Evolutionary conservation across 2,329 filamentous ascomycete genomes (phyloP).

Genomic region (Zalaria obscura): DNA sequence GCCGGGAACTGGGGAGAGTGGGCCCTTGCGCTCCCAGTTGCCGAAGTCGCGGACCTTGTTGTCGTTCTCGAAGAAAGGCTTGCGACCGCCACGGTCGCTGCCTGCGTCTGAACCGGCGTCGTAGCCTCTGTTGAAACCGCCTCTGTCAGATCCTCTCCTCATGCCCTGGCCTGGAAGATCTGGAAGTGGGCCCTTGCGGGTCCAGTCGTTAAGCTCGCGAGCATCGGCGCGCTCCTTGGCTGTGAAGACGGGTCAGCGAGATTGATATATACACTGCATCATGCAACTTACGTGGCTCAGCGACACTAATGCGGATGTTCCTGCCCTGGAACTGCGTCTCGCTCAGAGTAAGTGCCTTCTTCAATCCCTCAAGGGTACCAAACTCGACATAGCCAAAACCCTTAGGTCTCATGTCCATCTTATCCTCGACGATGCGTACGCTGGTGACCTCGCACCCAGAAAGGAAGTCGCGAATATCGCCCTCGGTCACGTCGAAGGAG

Average conservation of each 20-base stretch:
- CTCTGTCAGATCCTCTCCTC: conserved; percentile 38
- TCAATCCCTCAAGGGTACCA: conserved; percentile 70
- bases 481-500: conserved; percentile 80
- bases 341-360: conserved; percentile 75
- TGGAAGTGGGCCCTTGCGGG: conserved; percentile 77
- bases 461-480: conserved; percentile 77
- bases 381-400: conserved; percentile 98
- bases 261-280: not conserved
- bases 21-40: conserved; percentile 93
- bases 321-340: conserved; percentile 75
- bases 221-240: conserved; percentile 75
- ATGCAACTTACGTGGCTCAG: conserved; percentile 75
- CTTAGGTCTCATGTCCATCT: conserved; percentile 84
- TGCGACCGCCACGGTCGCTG: conserved; percentile 51
- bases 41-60: conserved; percentile 67
- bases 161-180: conserved; percentile 48
- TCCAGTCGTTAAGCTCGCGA: conserved; percentile 81
- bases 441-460: conserved; percentile 70
- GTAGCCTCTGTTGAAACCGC: conserved; percentile 25
- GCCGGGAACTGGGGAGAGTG: conserved; percentile 55
- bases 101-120: conserved; percentile 33
- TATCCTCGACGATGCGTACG: conserved; percentile 94
- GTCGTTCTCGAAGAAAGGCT: conserved; percentile 53
- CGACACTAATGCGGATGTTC: conserved; percentile 84
- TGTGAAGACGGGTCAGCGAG: conserved; percentile 22